Evolutionary conservation across 129 eudicot species (phyloP).

Genomic region (Helianthus annuus): HanXRQr2.0-SUNRISE NC_035449.2:139704485-139704984

Average conservation of each 20-base stretch:
- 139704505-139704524: conserved; percentile 79
- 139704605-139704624: conserved; percentile 61
- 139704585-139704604: conserved; percentile 68
- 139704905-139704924: conserved; percentile 63
- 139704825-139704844: conserved; percentile 57
- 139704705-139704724: conserved; percentile 66
- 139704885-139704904: conserved; percentile 58
- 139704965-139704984: not conserved
- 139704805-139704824: conserved; percentile 71
- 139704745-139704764: conserved; percentile 78
- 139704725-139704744: conserved; percentile 56
- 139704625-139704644: conserved; percentile 29
- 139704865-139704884: conserved; percentile 38
- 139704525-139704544: conserved; percentile 76
- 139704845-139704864: conserved; percentile 39
- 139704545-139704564: conserved; percentile 48
- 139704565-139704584: conserved; percentile 69
- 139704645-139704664: conserved; percentile 61
- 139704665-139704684: conserved; percentile 60
- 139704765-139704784: conserved; percentile 78
- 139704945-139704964: conserved; percentile 40
- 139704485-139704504: conserved; percentile 58
- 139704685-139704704: conserved; percentile 79
- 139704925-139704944: conserved; percentile 57
- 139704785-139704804: conserved; percentile 65